Evolutionary conservation across 345 rosid genomes (phyloP).

Genomic region (Citrus australasica): DNA sequence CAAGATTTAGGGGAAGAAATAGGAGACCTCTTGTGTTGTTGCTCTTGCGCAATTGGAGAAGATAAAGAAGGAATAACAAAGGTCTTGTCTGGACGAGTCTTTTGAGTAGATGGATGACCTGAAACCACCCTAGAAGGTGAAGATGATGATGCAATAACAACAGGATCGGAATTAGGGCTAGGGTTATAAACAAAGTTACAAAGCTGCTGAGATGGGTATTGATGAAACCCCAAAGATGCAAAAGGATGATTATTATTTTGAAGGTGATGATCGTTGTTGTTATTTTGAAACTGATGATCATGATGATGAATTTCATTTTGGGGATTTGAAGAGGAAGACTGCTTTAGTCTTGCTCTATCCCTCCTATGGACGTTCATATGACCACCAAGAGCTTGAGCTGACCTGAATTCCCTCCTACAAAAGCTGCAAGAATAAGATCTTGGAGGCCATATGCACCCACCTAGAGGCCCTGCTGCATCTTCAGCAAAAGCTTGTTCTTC

Average conservation of each 20-base stretch:
- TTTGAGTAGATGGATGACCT: constrained; percentile 21
- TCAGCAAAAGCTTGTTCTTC: constrained; percentile 88
- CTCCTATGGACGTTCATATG: constrained; percentile 96
- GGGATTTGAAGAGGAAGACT: constrained; percentile 42
- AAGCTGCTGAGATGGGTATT: constrained; percentile 35
- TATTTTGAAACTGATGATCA: constrained; percentile 16
- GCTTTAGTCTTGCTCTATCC: constrained; percentile 85
- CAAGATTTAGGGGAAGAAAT: constrained; percentile 29
- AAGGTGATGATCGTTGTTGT: background rate
- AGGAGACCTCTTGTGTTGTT: constrained; percentile 15
- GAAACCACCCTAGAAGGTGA: constrained; percentile 53
- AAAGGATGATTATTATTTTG: constrained; percentile 20
- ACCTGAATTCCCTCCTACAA: constrained; percentile 77
- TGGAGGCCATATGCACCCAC: constrained; percentile 84
- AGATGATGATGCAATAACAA: constrained; percentile 30
- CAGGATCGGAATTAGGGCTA: constrained; percentile 52
- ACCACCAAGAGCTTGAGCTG: constrained; percentile 94
- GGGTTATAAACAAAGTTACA: constrained; percentile 51
- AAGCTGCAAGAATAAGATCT: constrained; percentile 86
- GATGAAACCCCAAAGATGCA: constrained; percentile 36
- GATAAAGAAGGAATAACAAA: constrained; percentile 31
- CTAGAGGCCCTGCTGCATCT: constrained; percentile 63
- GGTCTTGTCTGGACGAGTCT: constrained; percentile 17
- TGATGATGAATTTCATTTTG: constrained; percentile 29
- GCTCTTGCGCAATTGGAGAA: constrained; percentile 30